Conservation (phyloP, 352 stramenopile species). For the Plasmopara viticola region DNA sequence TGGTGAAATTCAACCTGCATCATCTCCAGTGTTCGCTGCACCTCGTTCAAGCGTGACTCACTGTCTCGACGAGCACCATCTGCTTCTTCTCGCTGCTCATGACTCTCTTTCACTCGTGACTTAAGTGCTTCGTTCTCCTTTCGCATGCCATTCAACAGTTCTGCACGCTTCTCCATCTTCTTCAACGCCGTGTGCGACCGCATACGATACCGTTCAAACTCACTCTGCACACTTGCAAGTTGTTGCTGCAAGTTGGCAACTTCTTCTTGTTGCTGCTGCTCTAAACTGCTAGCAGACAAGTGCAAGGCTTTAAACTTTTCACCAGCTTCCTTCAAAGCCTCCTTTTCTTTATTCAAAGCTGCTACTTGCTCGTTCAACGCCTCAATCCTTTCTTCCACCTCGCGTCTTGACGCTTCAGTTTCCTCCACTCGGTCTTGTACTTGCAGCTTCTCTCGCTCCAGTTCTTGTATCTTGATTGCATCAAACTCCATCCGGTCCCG, state of each 20-base stretch:
- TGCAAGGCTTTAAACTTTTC: constrained; percentile 10
- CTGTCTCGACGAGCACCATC: constrained; percentile 8
- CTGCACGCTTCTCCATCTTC: constrained; percentile 74
- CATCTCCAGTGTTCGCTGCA: constrained; percentile 21
- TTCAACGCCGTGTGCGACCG: constrained; percentile 67
- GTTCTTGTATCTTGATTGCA: constrained; percentile 4
- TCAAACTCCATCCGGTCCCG: constrained; percentile 5
- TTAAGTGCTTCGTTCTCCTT: constrained; percentile 59
- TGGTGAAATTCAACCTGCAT: constrained; percentile 38
- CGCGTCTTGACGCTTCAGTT: constrained; percentile 12
- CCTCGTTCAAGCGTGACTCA: constrained; percentile 24
- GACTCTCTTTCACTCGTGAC: constrained; percentile 19
- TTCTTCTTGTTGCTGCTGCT: constrained; percentile 26
- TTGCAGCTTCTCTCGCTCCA: constrained; percentile 18
- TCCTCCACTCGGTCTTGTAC: constrained; percentile 10
- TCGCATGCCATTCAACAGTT: constrained; percentile 73
- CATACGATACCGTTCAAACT: constrained; percentile 67
- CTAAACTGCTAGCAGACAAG: neutral
- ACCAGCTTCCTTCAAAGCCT: constrained; percentile 15
- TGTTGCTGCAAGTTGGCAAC: constrained; percentile 24
- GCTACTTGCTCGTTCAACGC: constrained; percentile 26
- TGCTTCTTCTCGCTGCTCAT: constrained; percentile 14
- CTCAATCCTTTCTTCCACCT: constrained; percentile 16
- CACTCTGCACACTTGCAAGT: constrained; percentile 29
- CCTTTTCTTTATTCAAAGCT: constrained; percentile 13